Base-by-base conservation (phyloP, 2,329 filamentous ascomycete genomes). In the Ascomycota sp. region DNA sequence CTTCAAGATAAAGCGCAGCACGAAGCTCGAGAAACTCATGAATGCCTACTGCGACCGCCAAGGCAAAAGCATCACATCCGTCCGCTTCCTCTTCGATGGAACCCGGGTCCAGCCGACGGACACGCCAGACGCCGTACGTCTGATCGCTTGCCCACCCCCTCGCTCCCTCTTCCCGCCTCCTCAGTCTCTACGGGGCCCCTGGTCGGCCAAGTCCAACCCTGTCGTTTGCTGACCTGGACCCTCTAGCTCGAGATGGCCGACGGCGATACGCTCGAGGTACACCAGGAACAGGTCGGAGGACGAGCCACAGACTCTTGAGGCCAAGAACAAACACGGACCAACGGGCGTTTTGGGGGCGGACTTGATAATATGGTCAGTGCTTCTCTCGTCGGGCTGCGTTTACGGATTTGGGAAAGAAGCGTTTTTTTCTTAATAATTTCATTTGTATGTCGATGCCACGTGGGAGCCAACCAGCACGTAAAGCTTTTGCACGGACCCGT, bases 1-100 rank as follows among this genome's bases (percentile, higher is more conserved):
- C 57, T 98, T 98, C 66, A 98, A 98, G 66, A 98, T 98, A 62
- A 98, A 98, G 75, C 72, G 84, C 28, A 83, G 77, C 16, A 98
- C 89, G 1, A 80, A 83, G 54, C 70, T 98, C 2, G 89, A 92
- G 61, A 98, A 98, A 64, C 66, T 98, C 36, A 98, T 98, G 89
- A 77, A 82, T 40, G 89, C 89, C 13, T 98, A 95, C 56, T 98
- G 89, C 56, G 86, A 95, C 44, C 72, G 89, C 21, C 84, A 93
- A 54, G 89, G 89, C 46, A 95, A 95, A 64, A 72, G 76, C 27
- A 61, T 75, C 6, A 70, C 64, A 27, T 86, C 80, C 6, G 86
- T 95, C 32, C 76, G 89, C 25, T 98, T 98, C 56, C 64, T 98
- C 1, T 95, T 95, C 47, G 89, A 98, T 46, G 89, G 89, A n/a